A percentile compares a stretch with the other conserved stretches of the same genome.
phyloP scores from a whole-genome alignment of 305 asterid species.

The Andrographis paniculata region DNA sequence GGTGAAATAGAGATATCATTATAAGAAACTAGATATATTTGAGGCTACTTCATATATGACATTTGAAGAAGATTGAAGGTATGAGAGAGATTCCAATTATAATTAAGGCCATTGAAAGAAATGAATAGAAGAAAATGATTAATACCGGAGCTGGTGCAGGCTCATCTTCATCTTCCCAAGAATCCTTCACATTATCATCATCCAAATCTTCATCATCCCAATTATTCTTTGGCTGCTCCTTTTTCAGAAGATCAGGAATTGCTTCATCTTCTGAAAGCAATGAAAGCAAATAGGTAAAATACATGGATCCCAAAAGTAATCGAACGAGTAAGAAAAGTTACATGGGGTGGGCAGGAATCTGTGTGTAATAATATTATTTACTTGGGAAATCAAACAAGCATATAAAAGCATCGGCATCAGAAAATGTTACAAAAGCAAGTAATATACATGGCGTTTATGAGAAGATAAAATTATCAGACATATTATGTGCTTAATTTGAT shows the following conservation, averaged over 20 bases:
- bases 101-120: neutral
- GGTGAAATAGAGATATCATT: no score
- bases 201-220: conserved; percentile 96
- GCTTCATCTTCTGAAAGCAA: conserved; percentile 65
- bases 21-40: no score
- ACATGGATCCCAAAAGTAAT: no score
- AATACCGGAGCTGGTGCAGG: conserved; percentile 49
- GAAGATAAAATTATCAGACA: no score
- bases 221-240: conserved; percentile 34
- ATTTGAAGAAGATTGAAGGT: neutral
- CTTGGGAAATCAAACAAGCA: no score
- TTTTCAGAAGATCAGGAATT: conserved; percentile 50
- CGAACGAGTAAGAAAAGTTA: no score
- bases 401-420: no score
- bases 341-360: no score
- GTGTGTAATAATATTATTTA: no score
- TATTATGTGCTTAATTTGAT: no score
- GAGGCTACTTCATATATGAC: neutral
- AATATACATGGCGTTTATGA: no score
- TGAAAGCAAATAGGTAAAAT: conserved; percentile 10
- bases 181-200: conserved; percentile 71
- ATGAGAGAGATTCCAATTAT: neutral
- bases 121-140: neutral
- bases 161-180: conserved; percentile 98
- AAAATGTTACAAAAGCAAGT: no score